Evolutionary conservation across 225 moss, liverwort and hornwort species (phyloP).

Genomic region (Rhytidiadelphus loreus): DNA sequence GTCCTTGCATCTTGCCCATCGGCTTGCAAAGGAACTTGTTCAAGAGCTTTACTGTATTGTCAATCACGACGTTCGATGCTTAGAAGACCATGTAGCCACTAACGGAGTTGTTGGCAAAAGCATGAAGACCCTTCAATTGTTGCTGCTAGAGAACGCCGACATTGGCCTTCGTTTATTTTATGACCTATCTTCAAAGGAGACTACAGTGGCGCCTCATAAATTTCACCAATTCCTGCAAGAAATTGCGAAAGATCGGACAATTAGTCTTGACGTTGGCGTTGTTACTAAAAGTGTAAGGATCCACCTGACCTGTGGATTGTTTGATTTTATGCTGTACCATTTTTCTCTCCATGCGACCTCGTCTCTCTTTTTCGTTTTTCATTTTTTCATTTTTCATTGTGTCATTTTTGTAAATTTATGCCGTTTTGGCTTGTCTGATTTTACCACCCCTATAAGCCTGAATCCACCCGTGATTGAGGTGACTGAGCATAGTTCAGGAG

Average conservation of each 20-base stretch:
- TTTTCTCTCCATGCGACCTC: background rate
- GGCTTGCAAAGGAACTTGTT: conserved; percentile 44
- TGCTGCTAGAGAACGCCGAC: conserved; percentile 52
- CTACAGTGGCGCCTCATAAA: conserved; percentile 1
- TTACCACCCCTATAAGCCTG: background rate
- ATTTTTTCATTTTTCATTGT: background rate
- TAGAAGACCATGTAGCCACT: conserved; percentile 29
- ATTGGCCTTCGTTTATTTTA: conserved; percentile 31
- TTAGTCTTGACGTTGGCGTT: background rate
- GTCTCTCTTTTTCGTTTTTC: background rate
- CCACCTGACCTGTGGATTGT: background rate
- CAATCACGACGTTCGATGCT: conserved; percentile 34
- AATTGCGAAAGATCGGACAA: background rate
- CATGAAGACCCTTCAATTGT: conserved; percentile 43
- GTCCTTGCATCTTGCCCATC: conserved; percentile 44
- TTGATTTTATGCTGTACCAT: background rate
- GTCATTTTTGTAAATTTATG: background rate
- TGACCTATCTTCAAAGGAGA: conserved; percentile 18
- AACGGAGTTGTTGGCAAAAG: conserved; percentile 26
- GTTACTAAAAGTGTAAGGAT: background rate
- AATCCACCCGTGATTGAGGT: background rate
- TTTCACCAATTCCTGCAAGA: conserved; percentile 17
- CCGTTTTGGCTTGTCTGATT: background rate
- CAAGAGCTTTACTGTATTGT: conserved; percentile 39
- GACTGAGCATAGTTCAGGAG: background rate